phyloP scores from a whole-genome alignment of 2,329 filamentous ascomycete species.

The Paramyrothecium roridum region DNA sequence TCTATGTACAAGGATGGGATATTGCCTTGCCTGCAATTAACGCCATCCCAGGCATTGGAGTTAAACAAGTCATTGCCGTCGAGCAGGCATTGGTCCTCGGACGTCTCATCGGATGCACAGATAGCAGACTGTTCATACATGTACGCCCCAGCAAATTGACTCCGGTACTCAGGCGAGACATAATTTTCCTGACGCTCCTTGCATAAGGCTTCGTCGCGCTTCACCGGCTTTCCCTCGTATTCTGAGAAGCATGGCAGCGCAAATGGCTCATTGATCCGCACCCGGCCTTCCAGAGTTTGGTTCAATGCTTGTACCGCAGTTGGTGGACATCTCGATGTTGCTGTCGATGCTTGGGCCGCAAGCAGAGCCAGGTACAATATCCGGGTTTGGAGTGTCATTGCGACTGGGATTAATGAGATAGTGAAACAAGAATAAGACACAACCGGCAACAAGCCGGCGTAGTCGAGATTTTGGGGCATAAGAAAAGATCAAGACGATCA shows the following conservation, averaged over 20 bases:
- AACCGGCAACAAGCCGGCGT: no score
- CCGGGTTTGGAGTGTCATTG: background rate
- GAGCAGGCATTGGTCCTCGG: constrained; percentile 10
- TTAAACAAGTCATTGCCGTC: constrained; percentile 5
- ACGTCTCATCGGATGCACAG: constrained; percentile 7
- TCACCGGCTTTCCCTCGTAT: constrained; percentile 8
- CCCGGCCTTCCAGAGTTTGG: constrained; percentile 4
- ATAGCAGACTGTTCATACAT: constrained; percentile 14
- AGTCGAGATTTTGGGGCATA: background rate
- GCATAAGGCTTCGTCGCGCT: constrained; percentile 5
- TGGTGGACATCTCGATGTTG: background rate
- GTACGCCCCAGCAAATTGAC: constrained; percentile 10
- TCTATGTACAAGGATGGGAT: constrained; percentile 9
- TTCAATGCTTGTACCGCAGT: constrained; percentile 3
- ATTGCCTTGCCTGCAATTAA: constrained; percentile 10
- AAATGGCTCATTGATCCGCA: constrained; percentile 8
- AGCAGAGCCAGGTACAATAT: background rate
- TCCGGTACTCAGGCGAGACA: constrained; percentile 5
- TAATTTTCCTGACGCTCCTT: constrained; percentile 8
- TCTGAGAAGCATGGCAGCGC: constrained; percentile 11
- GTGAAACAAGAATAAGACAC: no score
- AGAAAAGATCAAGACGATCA: background rate
- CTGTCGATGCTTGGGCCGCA: background rate
- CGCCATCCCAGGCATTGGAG: background rate
- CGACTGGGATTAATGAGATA: no score